These are phyloP conservation scores for Fraxinus dipetala DNA, from an alignment of 305 asterid genomes.

Conservation along the genomic window DNA sequence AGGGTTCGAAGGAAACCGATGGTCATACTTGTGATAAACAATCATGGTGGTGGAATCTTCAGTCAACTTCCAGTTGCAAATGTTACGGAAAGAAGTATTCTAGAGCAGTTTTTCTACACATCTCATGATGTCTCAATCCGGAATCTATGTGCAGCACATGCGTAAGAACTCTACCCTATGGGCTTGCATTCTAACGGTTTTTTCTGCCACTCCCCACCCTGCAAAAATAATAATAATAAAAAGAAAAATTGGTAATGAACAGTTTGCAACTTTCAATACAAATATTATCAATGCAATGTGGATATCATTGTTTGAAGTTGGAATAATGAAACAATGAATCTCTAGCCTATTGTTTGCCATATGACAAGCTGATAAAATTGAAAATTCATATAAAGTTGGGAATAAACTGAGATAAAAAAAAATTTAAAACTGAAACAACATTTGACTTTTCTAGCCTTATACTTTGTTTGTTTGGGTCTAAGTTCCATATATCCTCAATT, in stretches of 20 bases:
- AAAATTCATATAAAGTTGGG: not conserved
- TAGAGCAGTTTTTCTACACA: slow-evolving; percentile 90
- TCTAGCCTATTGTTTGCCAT: not conserved
- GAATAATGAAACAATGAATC: not conserved
- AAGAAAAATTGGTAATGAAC: not conserved
- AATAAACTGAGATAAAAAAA: not conserved
- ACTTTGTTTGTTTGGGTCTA: slow-evolving; percentile 9
- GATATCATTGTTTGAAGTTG: not conserved
- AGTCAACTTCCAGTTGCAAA: slow-evolving; percentile 89
- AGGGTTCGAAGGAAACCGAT: slow-evolving; percentile 81
- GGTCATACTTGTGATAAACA: slow-evolving; percentile 81
- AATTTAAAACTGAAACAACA: not conserved
- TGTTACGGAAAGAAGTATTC: slow-evolving; percentile 47
- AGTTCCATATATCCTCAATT: slow-evolving; percentile 3
- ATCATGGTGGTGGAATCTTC: slow-evolving; percentile 96
- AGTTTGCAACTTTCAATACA: not conserved
- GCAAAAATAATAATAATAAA: not conserved
- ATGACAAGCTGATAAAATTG: not conserved
- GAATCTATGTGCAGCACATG: slow-evolving; percentile 77
- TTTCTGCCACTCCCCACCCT: not conserved
- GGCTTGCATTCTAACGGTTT: not conserved
- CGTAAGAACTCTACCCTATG: slow-evolving; percentile 40
- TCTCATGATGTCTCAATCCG: slow-evolving; percentile 74
- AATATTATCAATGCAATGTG: not conserved
- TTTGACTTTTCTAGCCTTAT: slow-evolving; percentile 2